These are phyloP conservation scores for Fusarium papillatum DNA, from an alignment of 2,329 filamentous ascomycete species.

Conservation along the genomic window DNA sequence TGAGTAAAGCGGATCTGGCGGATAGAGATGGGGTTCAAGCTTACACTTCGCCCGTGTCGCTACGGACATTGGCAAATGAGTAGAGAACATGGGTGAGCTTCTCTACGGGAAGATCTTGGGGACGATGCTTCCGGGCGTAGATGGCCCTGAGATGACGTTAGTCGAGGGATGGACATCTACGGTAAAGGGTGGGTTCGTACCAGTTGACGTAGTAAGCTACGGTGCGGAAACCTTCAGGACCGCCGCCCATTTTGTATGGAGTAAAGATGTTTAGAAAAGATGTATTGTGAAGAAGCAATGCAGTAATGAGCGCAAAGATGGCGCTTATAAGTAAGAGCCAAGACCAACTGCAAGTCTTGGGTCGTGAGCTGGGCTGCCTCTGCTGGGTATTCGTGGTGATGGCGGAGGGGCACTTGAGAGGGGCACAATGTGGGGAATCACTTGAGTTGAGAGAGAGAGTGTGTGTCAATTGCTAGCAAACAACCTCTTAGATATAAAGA, in stretches of 20 bases:
- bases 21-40: slow-evolving; percentile 22
- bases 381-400: slow-evolving; percentile 38
- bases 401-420: slow-evolving; percentile 30
- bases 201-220: slow-evolving; percentile 84
- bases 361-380: slow-evolving; percentile 17
- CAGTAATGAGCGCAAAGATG: slow-evolving; percentile 4
- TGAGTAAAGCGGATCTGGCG: not conserved
- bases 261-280: not conserved
- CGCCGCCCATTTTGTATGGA: slow-evolving; percentile 56
- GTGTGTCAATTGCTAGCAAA: slow-evolving; percentile 3
- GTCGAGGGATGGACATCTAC: not conserved
- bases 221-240: slow-evolving; percentile 69
- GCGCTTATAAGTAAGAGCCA: slow-evolving; percentile 24
- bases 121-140: slow-evolving; percentile 87
- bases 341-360: slow-evolving; percentile 21
- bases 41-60: slow-evolving; percentile 84
- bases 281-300: slow-evolving; percentile 26
- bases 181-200: slow-evolving; percentile 45
- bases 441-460: slow-evolving; percentile 5
- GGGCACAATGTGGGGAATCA: slow-evolving; percentile 29
- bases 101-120: slow-evolving; percentile 84
- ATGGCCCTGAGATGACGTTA: slow-evolving; percentile 71
- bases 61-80: slow-evolving; percentile 87
- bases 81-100: slow-evolving; percentile 93
- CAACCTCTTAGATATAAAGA: slow-evolving; percentile 24